phyloP scores from a whole-genome alignment of 1,284 basidiomycete genomes.

The Heterobasidion occidentale region DNA sequence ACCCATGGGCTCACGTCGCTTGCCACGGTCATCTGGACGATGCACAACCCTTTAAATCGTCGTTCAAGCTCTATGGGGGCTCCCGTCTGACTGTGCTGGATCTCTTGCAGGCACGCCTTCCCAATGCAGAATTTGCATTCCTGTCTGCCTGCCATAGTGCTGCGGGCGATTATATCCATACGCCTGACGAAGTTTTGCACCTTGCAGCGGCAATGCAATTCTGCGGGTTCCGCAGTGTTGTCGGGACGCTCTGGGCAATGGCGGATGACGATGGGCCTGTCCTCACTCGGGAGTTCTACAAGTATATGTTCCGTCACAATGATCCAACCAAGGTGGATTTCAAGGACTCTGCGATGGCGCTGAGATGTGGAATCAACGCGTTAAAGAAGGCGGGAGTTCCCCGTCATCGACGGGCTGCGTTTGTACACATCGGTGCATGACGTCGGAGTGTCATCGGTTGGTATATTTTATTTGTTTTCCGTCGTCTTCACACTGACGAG shows the following conservation, averaged over 20 bases:
- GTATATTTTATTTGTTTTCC: too few species aligned
- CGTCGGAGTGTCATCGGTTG: too few species aligned
- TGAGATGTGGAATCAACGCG: not conserved
- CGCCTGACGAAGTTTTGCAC: not conserved
- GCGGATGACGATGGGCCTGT: constrained; percentile 14
- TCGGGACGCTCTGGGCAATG: constrained; percentile 29
- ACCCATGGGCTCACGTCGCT: constrained; percentile 5
- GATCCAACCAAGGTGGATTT: not conserved
- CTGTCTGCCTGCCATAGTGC: constrained; percentile 10
- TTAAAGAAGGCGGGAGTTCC: not conserved
- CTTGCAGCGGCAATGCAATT: constrained; percentile 10
- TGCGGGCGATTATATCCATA: not conserved
- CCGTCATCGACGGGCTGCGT: too few species aligned
- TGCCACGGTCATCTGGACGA: constrained; percentile 5
- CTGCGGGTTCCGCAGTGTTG: constrained; percentile 23
- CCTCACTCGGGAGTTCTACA: constrained; percentile 4
- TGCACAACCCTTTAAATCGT: constrained; percentile 6
- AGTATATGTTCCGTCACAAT: not conserved
- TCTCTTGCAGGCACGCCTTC: constrained; percentile 1
- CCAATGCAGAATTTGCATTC: constrained; percentile 9
- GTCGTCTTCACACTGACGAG: too few species aligned
- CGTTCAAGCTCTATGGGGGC: constrained; percentile 4
- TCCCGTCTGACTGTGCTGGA: constrained; percentile 4
- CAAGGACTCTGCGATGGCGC: not conserved
- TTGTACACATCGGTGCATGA: too few species aligned